phyloP scores from a whole-genome alignment of 768 basidiomycete genomes.

The Lyophyllum atratum region DNA sequence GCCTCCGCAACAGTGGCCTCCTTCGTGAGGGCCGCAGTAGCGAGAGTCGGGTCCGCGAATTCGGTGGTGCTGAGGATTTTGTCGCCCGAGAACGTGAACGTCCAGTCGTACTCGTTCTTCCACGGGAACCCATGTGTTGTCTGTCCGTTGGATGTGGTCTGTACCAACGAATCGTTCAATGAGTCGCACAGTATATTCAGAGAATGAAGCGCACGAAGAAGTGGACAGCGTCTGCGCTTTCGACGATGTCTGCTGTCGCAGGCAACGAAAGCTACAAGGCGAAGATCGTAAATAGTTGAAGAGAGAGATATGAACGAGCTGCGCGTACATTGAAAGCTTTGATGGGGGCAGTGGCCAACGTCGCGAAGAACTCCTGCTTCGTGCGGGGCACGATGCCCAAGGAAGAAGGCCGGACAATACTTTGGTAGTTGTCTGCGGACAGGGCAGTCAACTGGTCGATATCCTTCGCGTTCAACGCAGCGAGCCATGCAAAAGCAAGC shows the following conservation, averaged over 20 bases:
- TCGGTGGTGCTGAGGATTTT: constrained; percentile 13
- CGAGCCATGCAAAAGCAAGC: constrained; percentile 13
- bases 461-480: constrained; percentile 7
- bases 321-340: constrained; percentile 8
- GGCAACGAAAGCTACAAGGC: constrained; percentile 6
- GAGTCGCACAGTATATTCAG: background rate
- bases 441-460: constrained; percentile 7
- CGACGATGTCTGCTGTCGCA: constrained; percentile 10
- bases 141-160: constrained; percentile 15
- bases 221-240: constrained; percentile 6
- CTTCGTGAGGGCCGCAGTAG: constrained; percentile 1
- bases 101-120: constrained; percentile 18
- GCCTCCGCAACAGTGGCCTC: constrained; percentile 12
- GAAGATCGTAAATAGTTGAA: background rate
- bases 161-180: background rate
- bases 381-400: background rate
- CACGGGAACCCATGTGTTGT: constrained; percentile 14
- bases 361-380: constrained; percentile 5
- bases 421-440: constrained; percentile 11
- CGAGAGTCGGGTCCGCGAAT: constrained; percentile 15
- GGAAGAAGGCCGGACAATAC: constrained; percentile 9
- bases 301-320: background rate
- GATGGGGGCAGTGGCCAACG: constrained; percentile 5
- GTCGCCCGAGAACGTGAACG: constrained; percentile 12
- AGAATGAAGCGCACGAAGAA: constrained; percentile 12